Evolutionary conservation across 1,284 basidiomycete genomes (phyloP).

Genomic region (Ceratobasidium sp.): DNA sequence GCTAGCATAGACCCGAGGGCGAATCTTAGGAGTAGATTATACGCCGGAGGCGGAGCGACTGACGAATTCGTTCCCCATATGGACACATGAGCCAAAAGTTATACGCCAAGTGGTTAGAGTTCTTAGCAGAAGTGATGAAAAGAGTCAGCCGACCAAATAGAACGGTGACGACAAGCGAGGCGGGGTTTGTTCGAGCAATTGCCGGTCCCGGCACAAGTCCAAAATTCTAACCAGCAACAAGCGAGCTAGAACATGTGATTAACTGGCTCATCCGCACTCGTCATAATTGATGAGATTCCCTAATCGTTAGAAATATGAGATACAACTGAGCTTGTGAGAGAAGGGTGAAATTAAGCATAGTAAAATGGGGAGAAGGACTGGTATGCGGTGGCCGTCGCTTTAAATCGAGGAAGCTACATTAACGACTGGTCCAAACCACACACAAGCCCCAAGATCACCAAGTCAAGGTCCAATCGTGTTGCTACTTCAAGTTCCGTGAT

Average conservation of each 20-base stretch:
- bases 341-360: constrained; percentile 15
- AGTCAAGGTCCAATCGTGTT: background rate
- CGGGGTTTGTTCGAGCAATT: constrained; percentile 45
- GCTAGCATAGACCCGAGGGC: background rate
- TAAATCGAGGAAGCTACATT: constrained; percentile 13
- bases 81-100: background rate
- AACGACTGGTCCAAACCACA: constrained; percentile 15
- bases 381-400: constrained; percentile 9
- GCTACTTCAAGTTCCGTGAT: constrained; percentile 18
- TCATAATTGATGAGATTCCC: constrained; percentile 20
- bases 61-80: no score
- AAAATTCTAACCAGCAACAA: background rate
- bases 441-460: constrained; percentile 5
- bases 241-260: constrained; percentile 32
- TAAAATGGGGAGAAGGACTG: constrained; percentile 7
- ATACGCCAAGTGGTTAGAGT: background rate
- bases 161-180: background rate
- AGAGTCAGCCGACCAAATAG: constrained; percentile 35
- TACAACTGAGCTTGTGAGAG: constrained; percentile 24
- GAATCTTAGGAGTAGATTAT: no score
- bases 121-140: constrained; percentile 17
- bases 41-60: no score
- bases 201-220: constrained; percentile 18
- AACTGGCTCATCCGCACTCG: constrained; percentile 25
- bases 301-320: constrained; percentile 42